phyloP scores from a whole-genome alignment of 2,329 filamentous ascomycete genomes.

The Aspergillus quadrilineatus region DNA sequence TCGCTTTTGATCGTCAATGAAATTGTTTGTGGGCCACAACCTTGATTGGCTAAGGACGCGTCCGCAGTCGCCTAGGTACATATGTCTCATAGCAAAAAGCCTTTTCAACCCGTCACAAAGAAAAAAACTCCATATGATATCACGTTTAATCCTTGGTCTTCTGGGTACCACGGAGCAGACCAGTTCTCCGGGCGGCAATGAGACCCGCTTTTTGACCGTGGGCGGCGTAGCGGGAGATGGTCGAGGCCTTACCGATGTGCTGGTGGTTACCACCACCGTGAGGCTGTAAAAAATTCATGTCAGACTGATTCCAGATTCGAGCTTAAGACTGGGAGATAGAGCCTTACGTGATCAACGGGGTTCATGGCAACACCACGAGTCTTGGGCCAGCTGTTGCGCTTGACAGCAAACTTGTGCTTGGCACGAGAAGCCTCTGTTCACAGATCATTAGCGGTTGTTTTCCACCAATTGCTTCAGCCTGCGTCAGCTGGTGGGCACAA shows the following conservation, averaged over 20 bases:
- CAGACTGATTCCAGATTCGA: slow-evolving; percentile 16
- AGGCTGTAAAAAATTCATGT: slow-evolving; percentile 49
- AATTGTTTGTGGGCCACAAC: slow-evolving; percentile 40
- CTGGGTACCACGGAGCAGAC: slow-evolving; percentile 99
- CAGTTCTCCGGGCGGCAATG: slow-evolving; percentile 98
- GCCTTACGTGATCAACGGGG: slow-evolving; percentile 87
- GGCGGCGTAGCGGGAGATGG: slow-evolving; percentile 96
- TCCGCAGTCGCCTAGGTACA: slow-evolving; percentile 44
- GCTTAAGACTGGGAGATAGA: not conserved
- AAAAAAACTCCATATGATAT: slow-evolving; percentile 60
- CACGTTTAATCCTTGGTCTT: slow-evolving; percentile 94
- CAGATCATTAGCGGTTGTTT: slow-evolving; percentile 41
- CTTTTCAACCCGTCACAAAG: slow-evolving; percentile 44
- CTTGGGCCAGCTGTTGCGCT: slow-evolving; percentile 99
- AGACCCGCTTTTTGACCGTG: slow-evolving; percentile 99
- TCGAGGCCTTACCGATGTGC: slow-evolving; percentile 99
- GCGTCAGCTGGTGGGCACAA: too few relatives aligned
- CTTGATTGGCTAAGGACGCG: slow-evolving; percentile 42
- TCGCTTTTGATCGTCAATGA: slow-evolving; percentile 30
- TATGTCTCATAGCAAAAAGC: slow-evolving; percentile 43
- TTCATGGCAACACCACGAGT: slow-evolving; percentile 99
- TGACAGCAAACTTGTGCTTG: slow-evolving; percentile 99
- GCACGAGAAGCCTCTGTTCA: slow-evolving; percentile 90
- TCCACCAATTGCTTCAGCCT: not conserved
- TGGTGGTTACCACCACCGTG: slow-evolving; percentile 99